These are phyloP conservation scores for Obba rivulosa DNA, from an alignment of 768 basidiomycete species.

Conservation along the genomic window DNA sequence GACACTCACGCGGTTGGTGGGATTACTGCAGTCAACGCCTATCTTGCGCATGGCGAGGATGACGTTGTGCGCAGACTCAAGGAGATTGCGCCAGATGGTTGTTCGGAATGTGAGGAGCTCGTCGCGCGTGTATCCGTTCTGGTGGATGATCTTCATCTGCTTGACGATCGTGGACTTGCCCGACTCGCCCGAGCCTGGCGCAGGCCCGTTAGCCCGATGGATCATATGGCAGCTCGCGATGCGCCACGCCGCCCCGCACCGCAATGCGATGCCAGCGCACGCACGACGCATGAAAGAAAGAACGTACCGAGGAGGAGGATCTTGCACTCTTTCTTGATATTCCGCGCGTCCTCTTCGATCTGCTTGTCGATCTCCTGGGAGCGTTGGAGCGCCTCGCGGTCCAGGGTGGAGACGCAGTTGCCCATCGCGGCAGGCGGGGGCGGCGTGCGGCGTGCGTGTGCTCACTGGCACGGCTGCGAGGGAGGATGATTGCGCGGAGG, in stretches of 20 bases:
- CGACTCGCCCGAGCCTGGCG: conserved; percentile 87
- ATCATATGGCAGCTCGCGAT: too few relatives aligned
- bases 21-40: conserved; percentile 68
- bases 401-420: conserved; percentile 57
- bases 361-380: conserved; percentile 77
- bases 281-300: not conserved
- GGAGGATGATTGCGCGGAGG: not conserved
- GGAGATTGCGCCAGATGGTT: conserved; percentile 79
- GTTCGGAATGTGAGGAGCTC: conserved; percentile 75
- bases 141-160: conserved; percentile 98
- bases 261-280: too few relatives aligned
- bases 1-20: conserved; percentile 58
- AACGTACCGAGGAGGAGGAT: conserved; percentile 81
- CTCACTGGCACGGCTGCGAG: not conserved
- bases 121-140: conserved; percentile 76
- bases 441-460: not conserved
- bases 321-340: conserved; percentile 86
- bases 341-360: conserved; percentile 81
- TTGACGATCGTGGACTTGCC: conserved; percentile 97
- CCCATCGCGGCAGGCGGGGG: conserved; percentile 42
- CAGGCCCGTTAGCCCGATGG: not conserved
- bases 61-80: conserved; percentile 85
- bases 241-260: too few relatives aligned
- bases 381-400: conserved; percentile 53
- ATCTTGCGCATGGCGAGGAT: conserved; percentile 84